Evolutionary conservation across 2,329 filamentous ascomycete genomes (phyloP).

Genomic region (Fusarium pseudoanthophilum): DNA sequence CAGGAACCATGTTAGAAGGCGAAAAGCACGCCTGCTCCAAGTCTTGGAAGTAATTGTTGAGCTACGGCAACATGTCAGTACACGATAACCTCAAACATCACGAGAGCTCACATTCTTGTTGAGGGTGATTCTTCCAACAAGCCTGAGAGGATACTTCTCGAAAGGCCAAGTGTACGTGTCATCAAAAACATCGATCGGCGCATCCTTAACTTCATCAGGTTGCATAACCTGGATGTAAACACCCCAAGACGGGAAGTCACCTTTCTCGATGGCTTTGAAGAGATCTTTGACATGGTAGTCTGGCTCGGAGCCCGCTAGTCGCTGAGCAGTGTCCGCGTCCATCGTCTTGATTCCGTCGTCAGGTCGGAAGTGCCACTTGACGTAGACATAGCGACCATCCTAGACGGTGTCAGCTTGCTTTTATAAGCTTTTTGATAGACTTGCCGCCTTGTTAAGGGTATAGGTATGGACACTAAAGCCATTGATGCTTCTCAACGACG

Average conservation of each 20-base stretch:
- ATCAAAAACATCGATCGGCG: slow-evolving; percentile 73
- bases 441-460: slow-evolving; percentile 53
- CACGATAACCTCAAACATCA: fast-evolving
- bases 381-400: slow-evolving; percentile 60
- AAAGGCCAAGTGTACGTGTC: slow-evolving; percentile 77
- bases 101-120: slow-evolving; percentile 64
- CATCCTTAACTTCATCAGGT: slow-evolving; percentile 69
- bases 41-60: slow-evolving; percentile 74
- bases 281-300: slow-evolving; percentile 57
- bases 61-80: neutral
- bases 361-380: slow-evolving; percentile 62
- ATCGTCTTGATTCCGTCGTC: slow-evolving; percentile 59
- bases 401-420: neutral
- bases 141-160: slow-evolving; percentile 67
- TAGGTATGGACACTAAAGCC: slow-evolving; percentile 61
- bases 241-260: slow-evolving; percentile 71
- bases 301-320: slow-evolving; percentile 58
- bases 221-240: slow-evolving; percentile 72
- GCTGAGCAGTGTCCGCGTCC: slow-evolving; percentile 51
- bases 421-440: no score
- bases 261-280: slow-evolving; percentile 63
- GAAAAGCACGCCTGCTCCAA: slow-evolving; percentile 76
- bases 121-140: slow-evolving; percentile 70
- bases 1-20: slow-evolving; percentile 72
- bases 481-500: slow-evolving; percentile 58